phyloP scores from a whole-genome alignment of 164 flowering plant genomes.

The grape (Vitis vinifera) region DNA sequence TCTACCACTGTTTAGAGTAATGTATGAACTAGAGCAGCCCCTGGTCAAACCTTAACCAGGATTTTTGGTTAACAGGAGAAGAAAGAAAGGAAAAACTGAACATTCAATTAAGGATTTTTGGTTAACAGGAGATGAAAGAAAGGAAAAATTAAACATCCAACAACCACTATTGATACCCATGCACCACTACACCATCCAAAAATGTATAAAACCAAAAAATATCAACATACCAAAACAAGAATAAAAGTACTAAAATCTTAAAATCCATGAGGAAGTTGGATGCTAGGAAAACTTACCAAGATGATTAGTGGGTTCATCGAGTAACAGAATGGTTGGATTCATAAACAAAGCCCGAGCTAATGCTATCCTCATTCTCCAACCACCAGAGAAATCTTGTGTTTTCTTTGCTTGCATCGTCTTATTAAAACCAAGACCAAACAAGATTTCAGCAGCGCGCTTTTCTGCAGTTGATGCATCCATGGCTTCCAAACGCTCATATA shows the following conservation, averaged over 20 bases:
- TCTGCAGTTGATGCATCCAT: conserved; percentile 93
- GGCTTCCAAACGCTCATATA: conserved; percentile 92
- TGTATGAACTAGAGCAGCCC: no score
- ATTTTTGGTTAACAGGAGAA: no score
- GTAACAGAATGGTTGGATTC: conserved; percentile 83
- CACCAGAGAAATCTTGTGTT: conserved; percentile 93
- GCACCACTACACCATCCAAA: not conserved
- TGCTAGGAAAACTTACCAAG: conserved; percentile 49
- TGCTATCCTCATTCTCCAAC: conserved; percentile 99
- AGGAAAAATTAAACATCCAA: no score
- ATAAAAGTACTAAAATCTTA: not conserved
- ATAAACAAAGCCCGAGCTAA: conserved; percentile 87
- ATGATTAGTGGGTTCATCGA: conserved; percentile 97
- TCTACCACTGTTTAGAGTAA: no score
- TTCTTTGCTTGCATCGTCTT: conserved; percentile 89
- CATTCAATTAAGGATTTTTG: no score
- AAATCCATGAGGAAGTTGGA: not conserved
- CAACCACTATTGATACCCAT: no score
- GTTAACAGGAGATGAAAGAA: no score
- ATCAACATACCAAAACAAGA: not conserved
- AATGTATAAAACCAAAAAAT: not conserved
- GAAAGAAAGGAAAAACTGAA: no score
- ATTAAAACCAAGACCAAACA: conserved; percentile 88
- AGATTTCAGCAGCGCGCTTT: conserved; percentile 94
- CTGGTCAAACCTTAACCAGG: no score